Base-by-base conservation (phyloP, 2,329 filamentous ascomycete species). In the Beauveria varroae region DNA sequence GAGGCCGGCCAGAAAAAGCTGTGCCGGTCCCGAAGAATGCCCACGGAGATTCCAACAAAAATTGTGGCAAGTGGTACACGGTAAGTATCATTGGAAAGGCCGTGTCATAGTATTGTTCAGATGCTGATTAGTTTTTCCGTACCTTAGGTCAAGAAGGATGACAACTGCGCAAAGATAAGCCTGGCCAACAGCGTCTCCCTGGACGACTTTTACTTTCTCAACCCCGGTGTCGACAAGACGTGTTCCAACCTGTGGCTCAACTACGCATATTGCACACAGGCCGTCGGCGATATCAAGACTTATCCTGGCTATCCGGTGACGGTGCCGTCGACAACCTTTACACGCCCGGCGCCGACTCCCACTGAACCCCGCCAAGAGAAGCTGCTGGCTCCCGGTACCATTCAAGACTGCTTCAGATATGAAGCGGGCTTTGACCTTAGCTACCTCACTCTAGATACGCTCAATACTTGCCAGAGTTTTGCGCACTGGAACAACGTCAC, bases 231-330 rank as follows among this genome's bases (percentile, higher is more conserved):
- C 37, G 69, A 73, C 53, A 22, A 47, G 1, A 69, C 73, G 56
- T 75, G 71, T 63, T 73, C 71, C 12, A 75, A 75, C 54, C 64
- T 75, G 12, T 70, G 59, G 6, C 67, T 67, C 1, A 56, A 67
- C 0, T 65, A 68, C 28, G 65, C 62, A 43, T 76, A 76, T 64
- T 76, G 73, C 62, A 66, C 76, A 10, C 57, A 67, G 52, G 54
- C 73, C 0, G 70, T 73, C 0, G 71, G 70, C n/a, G 65, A 68
- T 37, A 72, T 63, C 14, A 62, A 54, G 18, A 51, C 49, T 51
- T 51, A 51, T 26, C 49, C 14, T 6, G 49, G 49, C 6, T 22
- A 22, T 49, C 46, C 46, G 28, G 28, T 30, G 28, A 30, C 28
- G 28, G 8, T 30, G 28, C 28, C 28, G 28, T 30, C 28, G 10